phyloP scores from a whole-genome alignment of 495 filamentous ascomycete species.

The Penicillium cinerascens region DNA sequence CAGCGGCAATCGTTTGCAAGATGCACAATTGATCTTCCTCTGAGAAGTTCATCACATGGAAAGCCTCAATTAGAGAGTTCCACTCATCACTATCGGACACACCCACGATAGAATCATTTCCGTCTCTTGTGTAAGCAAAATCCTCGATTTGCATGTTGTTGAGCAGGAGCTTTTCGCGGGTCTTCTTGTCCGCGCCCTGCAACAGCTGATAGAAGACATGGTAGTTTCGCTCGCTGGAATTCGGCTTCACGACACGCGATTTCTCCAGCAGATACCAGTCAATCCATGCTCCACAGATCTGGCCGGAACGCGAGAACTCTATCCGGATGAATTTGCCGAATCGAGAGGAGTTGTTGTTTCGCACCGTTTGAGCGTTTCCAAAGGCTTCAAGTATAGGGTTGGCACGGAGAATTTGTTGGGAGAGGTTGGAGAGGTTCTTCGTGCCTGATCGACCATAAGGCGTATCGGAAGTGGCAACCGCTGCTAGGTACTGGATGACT shows the following conservation, averaged over 20 bases:
- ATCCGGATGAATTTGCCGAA: conserved; percentile 99
- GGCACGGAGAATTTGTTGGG: conserved; percentile 91
- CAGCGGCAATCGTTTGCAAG: conserved; percentile 81
- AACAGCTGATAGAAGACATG: conserved; percentile 97
- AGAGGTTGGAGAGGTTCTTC: conserved; percentile 79
- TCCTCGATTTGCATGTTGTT: conserved; percentile 71
- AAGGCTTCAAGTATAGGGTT: conserved; percentile 99
- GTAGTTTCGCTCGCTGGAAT: conserved; percentile 86
- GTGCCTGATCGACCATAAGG: conserved; percentile 58
- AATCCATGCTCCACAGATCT: conserved; percentile 94
- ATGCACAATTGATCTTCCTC: conserved; percentile 81
- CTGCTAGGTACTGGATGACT: conserved; percentile 97
- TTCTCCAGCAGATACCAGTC: conserved; percentile 99
- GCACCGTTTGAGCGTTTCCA: conserved; percentile 94
- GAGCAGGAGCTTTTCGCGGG: conserved; percentile 74
- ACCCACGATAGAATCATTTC: conserved; percentile 85
- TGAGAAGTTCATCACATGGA: conserved; percentile 89
- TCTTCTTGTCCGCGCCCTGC: conserved; percentile 68
- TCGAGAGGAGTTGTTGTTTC: conserved; percentile 97
- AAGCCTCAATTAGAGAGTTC: conserved; percentile 84
- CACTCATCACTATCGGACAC: conserved; percentile 93
- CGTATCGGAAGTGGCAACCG: conserved; percentile 82
- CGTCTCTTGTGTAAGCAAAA: conserved; percentile 86
- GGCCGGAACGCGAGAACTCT: conserved; percentile 84
- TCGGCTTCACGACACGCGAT: conserved; percentile 87